Evolutionary conservation across 2,329 filamentous ascomycete genomes (phyloP), one percentile per base, ranked within the genome.

Genomic region (Hypoxylon sp.): DNA sequence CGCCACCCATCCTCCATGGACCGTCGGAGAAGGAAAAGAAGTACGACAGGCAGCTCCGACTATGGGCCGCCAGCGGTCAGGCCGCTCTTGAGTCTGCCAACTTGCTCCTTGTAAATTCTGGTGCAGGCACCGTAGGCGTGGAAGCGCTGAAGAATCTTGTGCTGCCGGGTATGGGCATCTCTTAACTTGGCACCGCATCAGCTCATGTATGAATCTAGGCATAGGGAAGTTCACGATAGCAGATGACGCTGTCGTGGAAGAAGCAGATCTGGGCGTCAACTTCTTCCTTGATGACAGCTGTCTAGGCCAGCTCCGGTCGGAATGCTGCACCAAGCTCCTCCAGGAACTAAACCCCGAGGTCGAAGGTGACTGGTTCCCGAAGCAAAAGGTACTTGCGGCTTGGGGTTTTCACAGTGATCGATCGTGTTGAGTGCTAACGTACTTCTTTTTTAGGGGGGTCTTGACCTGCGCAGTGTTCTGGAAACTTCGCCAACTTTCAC

Each of bases 91-190:
- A 99, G 75, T 87, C 92, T 54, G 91, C 95, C 18, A 90, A 96
- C 66, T 88, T 99, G n/a, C 84, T 98, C 10, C 83, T 99, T 4
- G 79, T 99, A 59, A 97, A 97, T 75, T 91, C 89, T 0, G 90
- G 92, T 1, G 78, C 89, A n/a, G 94, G 94, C 8, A 90, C 92
- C 2, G 90, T 92, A 27, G 95, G 93, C 11, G 83, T 96, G 10
- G 95, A 99, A 75, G 88, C 93, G 0, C 83, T 99, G 60, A 99
- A 99, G 81, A 99, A 99, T 72, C 85, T 99, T n/a, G 91, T 99
- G 2, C 79, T 99, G 7, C 95, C 95, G 55, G 91, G 88, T 87
- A 74, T 51, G 74, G 10, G 11, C 27, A 48, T 8, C 21, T 9
- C n/a, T 47, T 17, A 3, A 29, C 17, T 15, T 15, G 18, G 13